Base-by-base conservation (phyloP, 106 monocot species). In the Dendrobium huoshanense region DNA sequence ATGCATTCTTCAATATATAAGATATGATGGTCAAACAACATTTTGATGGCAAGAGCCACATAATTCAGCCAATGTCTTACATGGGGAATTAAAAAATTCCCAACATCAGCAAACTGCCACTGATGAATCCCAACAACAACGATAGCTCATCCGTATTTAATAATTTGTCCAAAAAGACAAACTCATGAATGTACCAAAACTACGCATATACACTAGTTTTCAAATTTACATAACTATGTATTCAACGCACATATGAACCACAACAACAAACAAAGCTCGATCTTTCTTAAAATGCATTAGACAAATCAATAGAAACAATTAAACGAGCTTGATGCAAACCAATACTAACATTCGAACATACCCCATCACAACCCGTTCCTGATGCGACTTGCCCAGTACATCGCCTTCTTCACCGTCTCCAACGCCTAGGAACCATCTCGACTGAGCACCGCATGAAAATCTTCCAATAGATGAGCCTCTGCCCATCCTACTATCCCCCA, bases 381-480 rank as follows among this genome's bases (percentile, higher is more conserved):
- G 89, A 33, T 95, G 83, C 18, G 65, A 77, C 84, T 91, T 99
- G 0, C 95, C 87, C 33, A 99, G 87, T n/a, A 82, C 82, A 82
- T 79, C 84, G 18, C 89, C 92, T 81, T 99, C 98, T 19, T 91
- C 92, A n/a, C 91, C 95, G 81, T 99, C 92, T 18, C 98, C 95
- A 33, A 92, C 91, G 4, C 98, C 93, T 17, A 95, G 83, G 77
- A 99, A 95, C 78, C 84, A 68, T 75, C 98, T 89, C 9, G 78
- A 82, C 33, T 93, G 98, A 8, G 48, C 41, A 37, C 73, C 43
- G 47, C 72, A 64, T 8, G 78, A 48, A 47, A 33, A 59, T 20
- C 29, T 77, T 44, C 84, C 79, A 22, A 72, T 16, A 2, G 84
- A 77, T 15, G 55, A 29, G 16, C 48, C 73, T 7, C 33, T 10